Base-by-base conservation (phyloP, 2,329 filamentous ascomycete species). In the Basipetospora chlamydospora region DNA sequence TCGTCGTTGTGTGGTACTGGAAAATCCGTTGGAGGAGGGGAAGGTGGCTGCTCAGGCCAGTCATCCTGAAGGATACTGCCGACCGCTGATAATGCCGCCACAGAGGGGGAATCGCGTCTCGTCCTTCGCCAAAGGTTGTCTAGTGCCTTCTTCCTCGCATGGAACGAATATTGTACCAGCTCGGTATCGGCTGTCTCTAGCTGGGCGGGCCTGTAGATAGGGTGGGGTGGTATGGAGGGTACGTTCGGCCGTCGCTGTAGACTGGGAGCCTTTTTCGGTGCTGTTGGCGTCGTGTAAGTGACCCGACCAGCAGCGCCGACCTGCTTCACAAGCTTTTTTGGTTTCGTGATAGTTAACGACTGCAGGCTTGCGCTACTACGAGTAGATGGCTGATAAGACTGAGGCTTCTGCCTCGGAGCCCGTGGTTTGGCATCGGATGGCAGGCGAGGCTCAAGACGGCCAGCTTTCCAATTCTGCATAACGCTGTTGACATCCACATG, bases 401-500 rank as follows among this genome's bases (percentile, higher is more conserved):
- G 12, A 10, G 17, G 3, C 13, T 38, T 34, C 12, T 16, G 10
- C 20, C 13, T 34, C 20, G 21, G 21, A 10, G 8, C 12, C 12
- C 32, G 21, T 4, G 32, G 20, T n/a, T 36, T 29, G 13, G 22
- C 20, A 20, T 30, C 31, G 6, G 29, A 20, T 6, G 40, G 28
- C 6, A 41, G 33, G 6, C 32, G 37, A 28, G 37, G 31, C 21
- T 55, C 54, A 12, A 73, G 71, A 13, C 53, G 59, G 4, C 70
- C 70, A n/a, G 48, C 51, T 45, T 56, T 70, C 75, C 75, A 80
- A 35, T 66, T 56, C 26, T 59, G 55, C 16, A 80, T 52, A 8
- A 70, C 58, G 6, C 60, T 60, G 8, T 63, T 54, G 2, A 64
- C 73, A 47, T 78, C 74, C 13, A 72, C 43, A 41, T 76, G 72